phyloP scores from a whole-genome alignment of 116 monocot species.

The Iris pallida region DNA sequence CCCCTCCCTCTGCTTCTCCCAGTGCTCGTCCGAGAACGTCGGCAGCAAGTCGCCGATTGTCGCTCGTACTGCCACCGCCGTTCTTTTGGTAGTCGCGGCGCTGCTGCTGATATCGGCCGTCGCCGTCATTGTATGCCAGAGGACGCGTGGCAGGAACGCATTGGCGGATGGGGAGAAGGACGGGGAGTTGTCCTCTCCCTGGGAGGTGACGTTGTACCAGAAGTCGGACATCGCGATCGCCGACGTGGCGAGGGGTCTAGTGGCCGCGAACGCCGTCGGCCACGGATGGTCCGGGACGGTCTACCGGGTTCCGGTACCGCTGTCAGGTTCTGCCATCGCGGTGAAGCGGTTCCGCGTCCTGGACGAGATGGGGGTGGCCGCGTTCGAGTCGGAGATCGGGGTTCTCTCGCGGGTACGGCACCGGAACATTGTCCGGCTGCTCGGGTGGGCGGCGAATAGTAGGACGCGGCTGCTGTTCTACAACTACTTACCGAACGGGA shows the following conservation, averaged over 20 bases:
- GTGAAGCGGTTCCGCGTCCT: constrained; percentile 60
- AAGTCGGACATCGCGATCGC: constrained; percentile 50
- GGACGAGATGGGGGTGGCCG: constrained; percentile 43
- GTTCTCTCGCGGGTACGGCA: constrained; percentile 38
- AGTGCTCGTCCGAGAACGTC: constrained; percentile 11
- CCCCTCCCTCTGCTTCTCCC: constrained; percentile 44
- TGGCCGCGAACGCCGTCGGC: constrained; percentile 45
- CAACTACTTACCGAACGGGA: constrained; percentile 60
- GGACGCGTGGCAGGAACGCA: background rate
- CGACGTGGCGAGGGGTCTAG: constrained; percentile 43
- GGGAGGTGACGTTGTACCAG: constrained; percentile 86
- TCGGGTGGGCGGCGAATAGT: constrained; percentile 48
- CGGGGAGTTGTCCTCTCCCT: constrained; percentile 53
- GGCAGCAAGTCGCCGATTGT: constrained; percentile 13
- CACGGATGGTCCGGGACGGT: constrained; percentile 69
- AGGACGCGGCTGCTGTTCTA: constrained; percentile 41
- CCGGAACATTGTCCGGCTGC: constrained; percentile 56
- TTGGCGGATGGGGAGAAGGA: constrained; percentile 40
- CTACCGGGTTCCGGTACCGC: constrained; percentile 37
- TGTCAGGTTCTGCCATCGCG: constrained; percentile 46
- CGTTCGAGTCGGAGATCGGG: constrained; percentile 52
- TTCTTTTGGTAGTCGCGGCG: constrained; percentile 41
- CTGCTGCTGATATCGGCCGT: constrained; percentile 23
- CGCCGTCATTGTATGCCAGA: constrained; percentile 17
- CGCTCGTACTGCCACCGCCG: constrained; percentile 34